Evolutionary conservation across 768 basidiomycete species (phyloP).

Genomic region (Tulasnella sp.): DNA sequence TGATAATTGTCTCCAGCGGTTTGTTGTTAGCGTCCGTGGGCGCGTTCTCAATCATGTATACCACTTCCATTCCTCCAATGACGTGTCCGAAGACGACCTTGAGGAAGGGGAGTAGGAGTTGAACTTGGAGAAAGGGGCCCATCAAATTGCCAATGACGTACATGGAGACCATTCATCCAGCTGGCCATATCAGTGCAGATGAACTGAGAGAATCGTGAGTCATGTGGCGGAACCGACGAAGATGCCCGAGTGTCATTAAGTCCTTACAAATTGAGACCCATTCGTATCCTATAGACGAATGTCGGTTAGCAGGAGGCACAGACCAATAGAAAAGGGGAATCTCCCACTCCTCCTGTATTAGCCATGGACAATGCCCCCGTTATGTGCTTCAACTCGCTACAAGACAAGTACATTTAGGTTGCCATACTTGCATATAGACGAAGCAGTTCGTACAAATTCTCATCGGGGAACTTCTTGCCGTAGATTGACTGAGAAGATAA

Average conservation of each 20-base stretch:
- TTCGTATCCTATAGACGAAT: conserved; percentile 87
- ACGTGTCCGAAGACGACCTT: conserved; percentile 91
- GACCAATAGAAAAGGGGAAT: too few relatives aligned
- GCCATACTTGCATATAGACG: background rate
- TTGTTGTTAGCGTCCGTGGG: conserved; percentile 60
- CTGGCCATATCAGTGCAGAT: conserved; percentile 79
- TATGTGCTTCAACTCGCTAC: conserved; percentile 90
- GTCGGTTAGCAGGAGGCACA: conserved; percentile 48
- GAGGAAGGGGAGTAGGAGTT: conserved; percentile 20
- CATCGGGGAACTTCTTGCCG: conserved; percentile 82
- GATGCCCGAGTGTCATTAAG: too few relatives aligned
- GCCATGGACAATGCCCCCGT: conserved; percentile 90
- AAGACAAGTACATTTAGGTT: background rate
- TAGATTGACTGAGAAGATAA: conserved; percentile 75
- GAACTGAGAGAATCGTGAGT: conserved; percentile 60
- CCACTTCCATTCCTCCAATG: conserved; percentile 83
- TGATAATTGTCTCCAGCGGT: conserved; percentile 68
- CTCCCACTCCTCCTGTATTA: conserved; percentile 43
- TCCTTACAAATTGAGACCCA: conserved; percentile 78
- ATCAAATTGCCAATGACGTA: conserved; percentile 27
- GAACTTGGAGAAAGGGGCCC: too few relatives aligned
- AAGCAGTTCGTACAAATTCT: conserved; percentile 67
- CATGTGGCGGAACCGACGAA: too few relatives aligned
- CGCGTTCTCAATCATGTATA: conserved; percentile 66
- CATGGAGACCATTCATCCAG: conserved; percentile 89